Evolutionary conservation across 2,329 filamentous ascomycete species (phyloP).

Genomic region (Helotiales sp.): DNA sequence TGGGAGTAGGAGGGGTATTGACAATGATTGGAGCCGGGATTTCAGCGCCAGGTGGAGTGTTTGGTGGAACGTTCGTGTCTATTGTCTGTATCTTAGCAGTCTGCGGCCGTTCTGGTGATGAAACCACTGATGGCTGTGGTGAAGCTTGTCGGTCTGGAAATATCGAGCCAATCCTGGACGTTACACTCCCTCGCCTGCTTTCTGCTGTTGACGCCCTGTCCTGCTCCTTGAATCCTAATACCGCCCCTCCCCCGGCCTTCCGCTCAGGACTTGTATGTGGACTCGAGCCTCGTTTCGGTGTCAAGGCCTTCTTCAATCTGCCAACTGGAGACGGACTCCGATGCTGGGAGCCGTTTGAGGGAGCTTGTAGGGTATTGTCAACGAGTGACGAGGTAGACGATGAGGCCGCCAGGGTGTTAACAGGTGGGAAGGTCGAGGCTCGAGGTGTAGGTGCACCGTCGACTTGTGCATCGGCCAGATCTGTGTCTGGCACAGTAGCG

Average conservation of each 20-base stretch:
- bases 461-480: constrained; percentile 34
- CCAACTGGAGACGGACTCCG: constrained; percentile 69
- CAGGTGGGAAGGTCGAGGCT: constrained; percentile 40
- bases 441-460: constrained; percentile 34
- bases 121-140: constrained; percentile 20
- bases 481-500: constrained; percentile 46
- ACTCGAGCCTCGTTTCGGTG: constrained; percentile 41
- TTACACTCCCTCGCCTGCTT: constrained; percentile 31
- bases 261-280: constrained; percentile 48
- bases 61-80: constrained; percentile 29
- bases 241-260: constrained; percentile 25
- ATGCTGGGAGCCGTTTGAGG: constrained; percentile 46
- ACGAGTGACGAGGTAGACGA: constrained; percentile 35
- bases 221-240: constrained; percentile 21
- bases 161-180: constrained; percentile 31
- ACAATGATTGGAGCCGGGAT: constrained; percentile 54
- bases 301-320: constrained; percentile 72
- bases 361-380: constrained; percentile 42
- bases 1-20: constrained; percentile 67
- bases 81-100: constrained; percentile 30
- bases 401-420: constrained; percentile 31
- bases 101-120: constrained; percentile 31
- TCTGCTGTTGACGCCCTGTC: constrained; percentile 14
- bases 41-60: constrained; percentile 32
- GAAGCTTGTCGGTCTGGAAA: constrained; percentile 30